Conservation (phyloP, 2,329 filamentous ascomycete genomes). For the Exophiala oligosperma region DNA sequence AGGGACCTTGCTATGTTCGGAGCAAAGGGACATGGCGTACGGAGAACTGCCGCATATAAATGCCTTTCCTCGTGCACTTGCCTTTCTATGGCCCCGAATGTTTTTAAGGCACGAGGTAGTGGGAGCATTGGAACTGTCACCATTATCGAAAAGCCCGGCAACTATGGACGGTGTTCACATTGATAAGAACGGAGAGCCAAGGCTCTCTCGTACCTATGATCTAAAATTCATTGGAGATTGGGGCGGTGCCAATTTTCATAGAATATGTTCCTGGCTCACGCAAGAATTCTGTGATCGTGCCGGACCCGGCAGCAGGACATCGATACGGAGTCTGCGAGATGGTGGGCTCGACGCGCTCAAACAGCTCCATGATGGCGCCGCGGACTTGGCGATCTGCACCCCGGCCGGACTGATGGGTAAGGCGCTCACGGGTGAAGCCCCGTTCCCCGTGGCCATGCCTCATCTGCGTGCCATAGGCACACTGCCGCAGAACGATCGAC, state of each 20-base stretch:
- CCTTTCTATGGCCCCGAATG: neutral
- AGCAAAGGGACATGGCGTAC: no score
- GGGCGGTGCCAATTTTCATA: constrained; percentile 19
- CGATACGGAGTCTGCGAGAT: constrained; percentile 13
- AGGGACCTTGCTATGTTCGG: no score
- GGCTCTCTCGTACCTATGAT: constrained; percentile 3
- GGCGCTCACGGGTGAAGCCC: constrained; percentile 2
- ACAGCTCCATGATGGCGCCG: constrained; percentile 11
- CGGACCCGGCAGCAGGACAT: constrained; percentile 9
- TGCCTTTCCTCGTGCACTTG: neutral
- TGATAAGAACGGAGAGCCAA: constrained; percentile 6
- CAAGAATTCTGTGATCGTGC: constrained; percentile 20
- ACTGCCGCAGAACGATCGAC: constrained; percentile 17
- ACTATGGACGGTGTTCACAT: neutral
- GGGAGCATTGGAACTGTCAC: no score
- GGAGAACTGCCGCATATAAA: no score
- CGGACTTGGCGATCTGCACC: constrained; percentile 8
- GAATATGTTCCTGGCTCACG: constrained; percentile 18
- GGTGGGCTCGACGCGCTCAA: constrained; percentile 12
- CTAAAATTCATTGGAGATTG: constrained; percentile 17
- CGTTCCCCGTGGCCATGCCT: constrained; percentile 10
- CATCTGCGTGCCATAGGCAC: constrained; percentile 11
- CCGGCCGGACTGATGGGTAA: constrained; percentile 10
- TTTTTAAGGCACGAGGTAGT: no score
- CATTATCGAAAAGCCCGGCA: neutral